Evolutionary conservation across 2,329 filamentous ascomycete species (phyloP).

Genomic region (Magnaporthales sp.): DNA sequence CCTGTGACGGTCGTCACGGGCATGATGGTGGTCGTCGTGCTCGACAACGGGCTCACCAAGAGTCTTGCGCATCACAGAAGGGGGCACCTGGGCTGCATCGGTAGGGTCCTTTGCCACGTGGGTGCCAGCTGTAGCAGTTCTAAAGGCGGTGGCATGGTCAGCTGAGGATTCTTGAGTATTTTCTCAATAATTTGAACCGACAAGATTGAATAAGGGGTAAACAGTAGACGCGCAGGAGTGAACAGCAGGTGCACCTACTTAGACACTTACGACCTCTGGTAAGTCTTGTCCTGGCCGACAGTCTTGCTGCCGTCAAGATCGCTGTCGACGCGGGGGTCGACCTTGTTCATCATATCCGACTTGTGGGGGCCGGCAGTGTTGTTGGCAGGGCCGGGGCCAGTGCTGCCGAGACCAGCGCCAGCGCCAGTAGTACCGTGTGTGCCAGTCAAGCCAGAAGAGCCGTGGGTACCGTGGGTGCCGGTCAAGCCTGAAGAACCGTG

Average conservation of each 20-base stretch:
- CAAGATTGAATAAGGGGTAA: not conserved
- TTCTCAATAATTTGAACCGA: constrained; percentile 1
- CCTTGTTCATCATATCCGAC: constrained; percentile 30
- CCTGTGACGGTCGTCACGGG: constrained; percentile 37
- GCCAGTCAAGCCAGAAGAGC: constrained; percentile 1
- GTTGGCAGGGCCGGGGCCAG: constrained; percentile 18
- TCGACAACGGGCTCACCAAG: constrained; percentile 35
- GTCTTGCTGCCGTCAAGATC: constrained; percentile 47
- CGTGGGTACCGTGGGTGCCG: not conserved
- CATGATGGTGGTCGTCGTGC: constrained; percentile 33
- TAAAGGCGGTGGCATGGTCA: not conserved
- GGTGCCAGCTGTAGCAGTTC: not conserved
- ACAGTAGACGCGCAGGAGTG: not conserved
- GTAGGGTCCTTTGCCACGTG: constrained; percentile 33
- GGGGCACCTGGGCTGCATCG: constrained; percentile 49
- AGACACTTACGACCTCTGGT: constrained; percentile 29
- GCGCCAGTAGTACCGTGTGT: not conserved
- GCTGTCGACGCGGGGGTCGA: constrained; percentile 40
- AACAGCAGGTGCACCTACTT: not conserved
- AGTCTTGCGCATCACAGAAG: constrained; percentile 39
- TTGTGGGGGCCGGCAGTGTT: constrained; percentile 33
- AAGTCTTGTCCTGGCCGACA: constrained; percentile 43
- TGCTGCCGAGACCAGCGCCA: not conserved
- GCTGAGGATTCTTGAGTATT: not conserved
- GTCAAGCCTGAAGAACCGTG: not conserved